phyloP scores from a whole-genome alignment of 805 yeast genomes.

The Kuraishia hungarica region DNA sequence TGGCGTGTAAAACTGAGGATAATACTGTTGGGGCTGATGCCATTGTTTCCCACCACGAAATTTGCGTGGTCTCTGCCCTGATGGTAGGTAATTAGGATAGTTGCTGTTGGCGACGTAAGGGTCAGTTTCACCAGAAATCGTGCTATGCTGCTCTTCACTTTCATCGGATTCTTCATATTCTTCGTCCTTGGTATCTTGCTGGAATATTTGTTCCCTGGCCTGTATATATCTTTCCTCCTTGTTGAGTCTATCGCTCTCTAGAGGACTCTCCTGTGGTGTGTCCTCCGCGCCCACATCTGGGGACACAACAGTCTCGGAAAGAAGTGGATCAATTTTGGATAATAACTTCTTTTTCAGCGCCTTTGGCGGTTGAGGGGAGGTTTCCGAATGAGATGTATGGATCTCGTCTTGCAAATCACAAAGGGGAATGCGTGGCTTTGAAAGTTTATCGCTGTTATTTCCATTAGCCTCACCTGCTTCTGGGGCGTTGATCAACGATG shows the following conservation, averaged over 20 bases:
- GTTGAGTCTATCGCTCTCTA: conserved; percentile 27
- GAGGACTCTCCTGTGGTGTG: conserved; percentile 1
- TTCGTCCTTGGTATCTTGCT: conserved; percentile 20
- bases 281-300: background rate
- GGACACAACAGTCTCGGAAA: background rate
- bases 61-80: background rate
- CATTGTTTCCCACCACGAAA: background rate
- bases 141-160: background rate
- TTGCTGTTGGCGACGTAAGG: background rate
- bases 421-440: conserved; percentile 21
- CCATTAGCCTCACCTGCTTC: conserved; percentile 10
- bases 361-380: conserved; percentile 1
- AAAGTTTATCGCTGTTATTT: background rate
- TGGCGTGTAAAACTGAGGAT: background rate
- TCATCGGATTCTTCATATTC: conserved; percentile 8
- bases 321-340: background rate
- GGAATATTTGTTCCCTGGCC: conserved; percentile 30
- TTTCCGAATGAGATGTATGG: background rate
- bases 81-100: background rate
- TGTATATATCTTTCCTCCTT: conserved; percentile 34
- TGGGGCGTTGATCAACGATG: conserved; percentile 25
- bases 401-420: conserved; percentile 20
- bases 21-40: background rate
- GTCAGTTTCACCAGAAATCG: background rate
- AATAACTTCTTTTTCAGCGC: background rate